Evolutionary conservation across 768 basidiomycete species (phyloP).

Genomic region (Dacryopinax spathularia): DNA sequence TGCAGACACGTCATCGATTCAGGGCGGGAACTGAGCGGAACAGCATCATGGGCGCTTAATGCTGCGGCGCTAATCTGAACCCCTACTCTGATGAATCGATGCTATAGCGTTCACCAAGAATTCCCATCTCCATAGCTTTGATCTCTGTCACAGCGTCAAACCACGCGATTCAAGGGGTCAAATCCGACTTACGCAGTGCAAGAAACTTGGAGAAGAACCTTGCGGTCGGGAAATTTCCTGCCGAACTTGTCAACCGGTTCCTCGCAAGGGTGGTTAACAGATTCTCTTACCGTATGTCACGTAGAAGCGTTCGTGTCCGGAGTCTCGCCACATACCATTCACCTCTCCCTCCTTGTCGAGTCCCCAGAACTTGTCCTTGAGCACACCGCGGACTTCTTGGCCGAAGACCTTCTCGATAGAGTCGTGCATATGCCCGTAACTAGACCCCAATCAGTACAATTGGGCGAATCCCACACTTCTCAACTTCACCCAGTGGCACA

Average conservation of each 20-base stretch:
- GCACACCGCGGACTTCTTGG: slow-evolving; percentile 25
- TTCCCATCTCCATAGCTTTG: slow-evolving; percentile 45
- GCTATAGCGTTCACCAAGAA: slow-evolving; percentile 17
- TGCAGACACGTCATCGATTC: background rate
- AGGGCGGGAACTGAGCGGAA: background rate
- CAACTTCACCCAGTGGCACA: slow-evolving; percentile 43
- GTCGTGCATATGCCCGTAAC: slow-evolving; percentile 33
- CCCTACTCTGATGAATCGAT: no score
- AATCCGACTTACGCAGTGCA: background rate
- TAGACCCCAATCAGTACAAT: slow-evolving; percentile 15
- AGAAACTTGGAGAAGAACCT: background rate
- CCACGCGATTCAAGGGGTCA: background rate
- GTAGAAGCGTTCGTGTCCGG: slow-evolving; percentile 43
- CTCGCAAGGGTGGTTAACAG: background rate
- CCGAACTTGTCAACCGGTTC: no score
- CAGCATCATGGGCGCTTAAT: no score
- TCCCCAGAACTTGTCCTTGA: slow-evolving; percentile 45
- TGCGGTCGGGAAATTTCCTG: background rate
- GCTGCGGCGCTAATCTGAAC: no score
- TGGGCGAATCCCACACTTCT: background rate
- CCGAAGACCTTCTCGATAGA: slow-evolving; percentile 35
- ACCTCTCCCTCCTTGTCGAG: slow-evolving; percentile 51
- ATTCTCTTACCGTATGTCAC: slow-evolving; percentile 18
- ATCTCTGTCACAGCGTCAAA: slow-evolving; percentile 36
- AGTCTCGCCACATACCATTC: slow-evolving; percentile 35